A percentile compares a stretch with the other conserved stretches of the same genome.
phyloP scores from a whole-genome alignment of 129 eudicot species.

The Centaurea solstitialis region DNA sequence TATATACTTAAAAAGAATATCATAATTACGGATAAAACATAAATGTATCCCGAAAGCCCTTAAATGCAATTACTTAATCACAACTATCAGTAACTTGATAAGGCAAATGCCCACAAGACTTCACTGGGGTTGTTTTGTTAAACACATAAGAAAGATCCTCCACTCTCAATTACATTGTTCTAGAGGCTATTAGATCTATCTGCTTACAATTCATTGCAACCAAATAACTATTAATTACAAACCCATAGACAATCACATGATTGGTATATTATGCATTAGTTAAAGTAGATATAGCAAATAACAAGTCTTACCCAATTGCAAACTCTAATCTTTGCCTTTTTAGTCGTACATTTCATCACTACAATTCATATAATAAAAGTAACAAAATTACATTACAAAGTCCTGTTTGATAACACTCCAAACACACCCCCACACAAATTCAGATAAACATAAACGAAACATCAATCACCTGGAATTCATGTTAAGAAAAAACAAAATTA shows the following conservation, averaged over 20 bases:
- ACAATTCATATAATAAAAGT: conserved; percentile 18
- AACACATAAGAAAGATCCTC: conserved; percentile 52
- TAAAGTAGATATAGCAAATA: not conserved
- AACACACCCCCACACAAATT: not conserved
- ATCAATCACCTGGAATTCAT: not conserved
- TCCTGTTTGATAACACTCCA: not conserved
- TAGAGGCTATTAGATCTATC: conserved; percentile 52
- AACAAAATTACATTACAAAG: conserved; percentile 2
- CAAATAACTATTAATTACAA: conserved; percentile 8
- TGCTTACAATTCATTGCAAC: conserved; percentile 28
- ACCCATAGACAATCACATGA: not conserved
- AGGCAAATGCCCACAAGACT: conserved; percentile 76
- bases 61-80: conserved; percentile 21
- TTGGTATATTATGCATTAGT: no score
- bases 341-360: conserved; percentile 72
- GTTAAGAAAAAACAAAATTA: not conserved
- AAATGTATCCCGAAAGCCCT: no score
- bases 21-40: not conserved
- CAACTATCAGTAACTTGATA: conserved; percentile 48
- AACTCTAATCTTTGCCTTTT: conserved; percentile 50
- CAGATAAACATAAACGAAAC: not conserved
- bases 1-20: conserved; percentile 3
- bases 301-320: conserved; percentile 45
- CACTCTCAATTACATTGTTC: conserved; percentile 47
- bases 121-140: conserved; percentile 72